Percentiles rank a stretch among this genome's conserved stretches.
phyloP scores from a whole-genome alignment of 2,329 filamentous ascomycete species.

The Hymenotorrendiella dingleyae region DNA sequence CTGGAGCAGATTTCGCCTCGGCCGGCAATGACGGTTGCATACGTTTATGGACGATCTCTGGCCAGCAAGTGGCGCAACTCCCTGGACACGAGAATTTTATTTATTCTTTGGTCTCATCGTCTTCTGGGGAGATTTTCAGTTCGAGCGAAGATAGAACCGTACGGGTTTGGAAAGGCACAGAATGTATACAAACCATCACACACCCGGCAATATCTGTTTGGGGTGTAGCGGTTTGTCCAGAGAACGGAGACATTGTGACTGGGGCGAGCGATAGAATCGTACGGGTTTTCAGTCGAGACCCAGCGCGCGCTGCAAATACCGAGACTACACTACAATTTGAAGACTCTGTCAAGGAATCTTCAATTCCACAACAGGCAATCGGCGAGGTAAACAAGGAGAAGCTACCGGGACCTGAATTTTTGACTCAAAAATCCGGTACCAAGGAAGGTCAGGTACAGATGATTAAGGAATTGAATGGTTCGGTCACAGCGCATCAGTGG shows the following conservation, averaged over 20 bases:
- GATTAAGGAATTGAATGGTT: conserved; percentile 76
- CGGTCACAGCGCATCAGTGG: conserved; percentile 84
- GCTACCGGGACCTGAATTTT: conserved; percentile 80
- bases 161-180: conserved; percentile 74
- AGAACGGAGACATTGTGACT: conserved; percentile 88
- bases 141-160: conserved; percentile 92
- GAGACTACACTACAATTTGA: conserved; percentile 70
- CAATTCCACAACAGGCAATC: conserved; percentile 82
- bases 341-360: conserved; percentile 72
- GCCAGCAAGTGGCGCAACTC: conserved; percentile 69
- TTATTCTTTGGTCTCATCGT: conserved; percentile 72
- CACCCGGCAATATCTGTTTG: conserved; percentile 96
- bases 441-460: conserved; percentile 95
- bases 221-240: conserved; percentile 75
- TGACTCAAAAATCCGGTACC: conserved; percentile 76
- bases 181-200: conserved; percentile 92
- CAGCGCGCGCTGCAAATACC: conserved; percentile 62
- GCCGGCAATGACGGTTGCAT: conserved; percentile 90
- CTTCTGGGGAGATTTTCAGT: conserved; percentile 83
- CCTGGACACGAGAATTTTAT: conserved; percentile 93
- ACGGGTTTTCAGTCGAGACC: conserved; percentile 73
- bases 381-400: conserved; percentile 86
- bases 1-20: conserved; percentile 86
- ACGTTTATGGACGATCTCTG: conserved; percentile 78
- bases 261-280: conserved; percentile 85